Base-by-base conservation (phyloP, 306 rosid species). In the Mimosa pudica region DNA sequence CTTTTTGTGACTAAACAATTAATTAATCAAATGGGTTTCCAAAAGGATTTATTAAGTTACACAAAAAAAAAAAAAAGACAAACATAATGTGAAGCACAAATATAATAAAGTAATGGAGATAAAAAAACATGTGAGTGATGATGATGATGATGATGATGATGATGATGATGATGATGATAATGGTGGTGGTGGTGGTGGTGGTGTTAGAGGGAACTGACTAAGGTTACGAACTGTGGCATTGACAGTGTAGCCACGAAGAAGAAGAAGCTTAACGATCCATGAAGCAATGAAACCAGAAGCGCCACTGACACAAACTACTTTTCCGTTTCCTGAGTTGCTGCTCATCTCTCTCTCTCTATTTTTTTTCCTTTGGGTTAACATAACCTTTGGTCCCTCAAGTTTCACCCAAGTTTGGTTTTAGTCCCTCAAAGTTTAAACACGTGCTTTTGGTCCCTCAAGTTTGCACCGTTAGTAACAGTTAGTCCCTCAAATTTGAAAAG, bases 261-360 rank as follows among this genome's bases (percentile, higher is more conserved):
- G 85, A 16, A 89, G 90, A 32, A 84, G 81, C 74, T 86, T 87
- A 35, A 89, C 84, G 0, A 89, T 45, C 87, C 90, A 89, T 17
- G 92, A 87, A 33, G 92, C 92, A 17, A 89, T 83, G 36, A 33
- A 89, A 17, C 92, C 92, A 7, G 92, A 86, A 54, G 82, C 92
- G 66, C 92, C 90, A 0, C 87, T 89, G 11, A 89, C 90, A 69
- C 88, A 82, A 14, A 87, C 92, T 24, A 86, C 42, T 35, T 79
- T 85, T n/a, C 62, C 82, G 44, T 76, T 85, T n/a, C 62, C 84
- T 68, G 2, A 7, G 7, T 44, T 63, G 49, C 66, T 72, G 75
- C 61, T 82, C 90, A 87, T 84, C 0, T 42, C 5, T 80, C 45
- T 32, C 16, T n/a, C 74, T n/a, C n/a, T n/a, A n/a, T n/a, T n/a